Evolutionary conservation across 2,329 filamentous ascomycete species (phyloP), one percentile per base, ranked within the genome.

Genomic region (Aureobasidium sp.): DNA sequence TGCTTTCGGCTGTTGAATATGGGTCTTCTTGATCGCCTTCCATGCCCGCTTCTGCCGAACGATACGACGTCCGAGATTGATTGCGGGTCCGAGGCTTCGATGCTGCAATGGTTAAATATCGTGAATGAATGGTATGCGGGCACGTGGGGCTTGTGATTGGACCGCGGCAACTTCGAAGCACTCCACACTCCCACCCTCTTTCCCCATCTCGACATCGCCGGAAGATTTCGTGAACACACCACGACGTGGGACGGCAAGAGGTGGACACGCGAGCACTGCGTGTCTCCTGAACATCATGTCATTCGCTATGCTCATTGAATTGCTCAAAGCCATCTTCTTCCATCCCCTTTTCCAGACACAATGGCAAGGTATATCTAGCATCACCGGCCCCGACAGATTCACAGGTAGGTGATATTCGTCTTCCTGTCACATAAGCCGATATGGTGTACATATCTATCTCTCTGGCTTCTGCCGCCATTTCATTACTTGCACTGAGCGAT

Each of bases 401-500:
- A 11, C 15, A 42, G 44, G 45, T 59, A 59, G 57, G 57, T 59
- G 6, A 21, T 36, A 21, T 45, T 36, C 29, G 7, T 21, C 27
- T 27, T 30, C 29, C 16, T 57, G 10, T 25, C 21, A 34, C 2
- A 1, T n/a, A 50, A 15, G 4, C 27, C 16, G 27, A 44, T 7
- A 49, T 50, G 36, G 29, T 59, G 25, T 42, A 50, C 29, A n/a
- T 34, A 21, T 50, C 36, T 7, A 2, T 42, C 16, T 59, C 44
- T 42, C n/a, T 59, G 57, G 45, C 36, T 15, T 59, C 57, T 27
- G 29, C 50, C 27, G 45, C 57, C 45, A 16, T 59, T 21, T 59
- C 57, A 0, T 50, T 59, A n/a, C 57, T 59, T 42, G 57, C 57
- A 50, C 45, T 59, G 45, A 59, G 57, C 36, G 44, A 59, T 37